A percentile compares a stretch with the other conserved stretches of the same genome.
Evolutionary conservation across 148 eudicot species (phyloP).

Genomic region (Chenopodium formosanum): DNA sequence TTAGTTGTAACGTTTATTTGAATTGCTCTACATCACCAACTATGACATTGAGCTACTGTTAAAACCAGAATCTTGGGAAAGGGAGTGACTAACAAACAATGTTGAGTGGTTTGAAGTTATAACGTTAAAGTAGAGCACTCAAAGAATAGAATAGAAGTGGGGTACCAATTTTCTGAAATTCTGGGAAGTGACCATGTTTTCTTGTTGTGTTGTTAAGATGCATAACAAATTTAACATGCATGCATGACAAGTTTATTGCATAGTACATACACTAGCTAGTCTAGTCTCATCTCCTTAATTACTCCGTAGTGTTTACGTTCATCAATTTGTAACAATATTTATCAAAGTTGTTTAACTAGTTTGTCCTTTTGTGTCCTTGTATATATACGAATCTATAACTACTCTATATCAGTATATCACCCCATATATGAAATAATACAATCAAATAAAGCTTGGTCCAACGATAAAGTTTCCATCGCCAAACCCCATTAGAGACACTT

Average conservation of each 20-base stretch:
- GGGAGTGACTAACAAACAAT: not conserved
- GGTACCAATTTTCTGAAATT: not conserved
- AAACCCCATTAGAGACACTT: too few species aligned
- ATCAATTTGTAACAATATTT: not conserved
- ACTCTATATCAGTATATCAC: too few species aligned
- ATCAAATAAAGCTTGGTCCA: too few species aligned
- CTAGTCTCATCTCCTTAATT: not conserved
- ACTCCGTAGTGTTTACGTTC: not conserved
- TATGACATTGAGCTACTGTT: not conserved
- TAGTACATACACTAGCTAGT: not conserved
- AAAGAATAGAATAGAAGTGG: conserved; percentile 3
- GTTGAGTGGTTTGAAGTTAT: not conserved
- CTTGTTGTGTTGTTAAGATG: conserved; percentile 1
- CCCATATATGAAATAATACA: too few species aligned
- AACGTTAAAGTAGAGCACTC: not conserved
- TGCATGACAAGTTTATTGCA: not conserved
- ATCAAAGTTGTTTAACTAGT: not conserved
- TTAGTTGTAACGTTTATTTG: not conserved
- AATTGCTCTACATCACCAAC: not conserved
- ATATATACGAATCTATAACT: too few species aligned
- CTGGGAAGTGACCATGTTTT: not conserved
- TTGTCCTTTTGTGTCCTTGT: not conserved
- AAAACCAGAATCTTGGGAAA: conserved; percentile 4
- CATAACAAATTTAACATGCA: not conserved
- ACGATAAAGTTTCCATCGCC: too few species aligned